Evolutionary conservation across 257 asterid species (phyloP), one percentile per base, ranked within the genome.

Genomic region (Ocimum tenuiflorum): DNA sequence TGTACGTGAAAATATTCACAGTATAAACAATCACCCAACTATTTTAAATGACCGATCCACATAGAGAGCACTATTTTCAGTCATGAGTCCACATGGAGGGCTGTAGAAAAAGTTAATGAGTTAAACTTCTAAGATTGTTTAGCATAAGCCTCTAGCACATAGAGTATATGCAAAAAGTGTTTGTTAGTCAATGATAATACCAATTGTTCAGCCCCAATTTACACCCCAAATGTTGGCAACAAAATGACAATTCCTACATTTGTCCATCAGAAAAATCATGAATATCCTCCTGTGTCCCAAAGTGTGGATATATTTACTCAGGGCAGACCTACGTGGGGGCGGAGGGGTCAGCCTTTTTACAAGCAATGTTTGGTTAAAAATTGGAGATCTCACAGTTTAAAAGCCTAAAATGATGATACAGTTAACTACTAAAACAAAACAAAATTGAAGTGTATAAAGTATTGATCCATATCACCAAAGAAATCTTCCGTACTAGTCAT

Each of bases 1-100:
- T 90, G 85, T 72, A 65, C 50, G 33, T 35, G 60, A n/a, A 46
- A 62, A 45, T 13, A 35, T 66, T 18, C 33, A 51, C 13, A 27
- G 50, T 14, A 22, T 41, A 47, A 46, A 38, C 8, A 29, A 72
- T 13, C 8, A 20, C 39, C 12, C 18, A 49, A 29, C 38, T 11
- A 33, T 9, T 9, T 39, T 57, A 18, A 55, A 43, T 22, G 60
- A 53, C 60, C 5, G 22, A 12, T n/a, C 54, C 31, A 15, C 22
- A 66, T 27, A 36, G 15, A 49, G 31, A 41, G 38, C 58, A 35
- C 29, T 4, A 43, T 29, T 42, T 49, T 15, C 63, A 51, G 41
- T 45, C 58, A 27, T 12, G 29, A 22, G 36, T 60, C 59, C 39
- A 19, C 41, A 1, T 13, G 22, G 31, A 65, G 18, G 58, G 51